Evolutionary conservation across 164 flowering plant species (phyloP).

Genomic region (Sextonia rubra): DNA sequence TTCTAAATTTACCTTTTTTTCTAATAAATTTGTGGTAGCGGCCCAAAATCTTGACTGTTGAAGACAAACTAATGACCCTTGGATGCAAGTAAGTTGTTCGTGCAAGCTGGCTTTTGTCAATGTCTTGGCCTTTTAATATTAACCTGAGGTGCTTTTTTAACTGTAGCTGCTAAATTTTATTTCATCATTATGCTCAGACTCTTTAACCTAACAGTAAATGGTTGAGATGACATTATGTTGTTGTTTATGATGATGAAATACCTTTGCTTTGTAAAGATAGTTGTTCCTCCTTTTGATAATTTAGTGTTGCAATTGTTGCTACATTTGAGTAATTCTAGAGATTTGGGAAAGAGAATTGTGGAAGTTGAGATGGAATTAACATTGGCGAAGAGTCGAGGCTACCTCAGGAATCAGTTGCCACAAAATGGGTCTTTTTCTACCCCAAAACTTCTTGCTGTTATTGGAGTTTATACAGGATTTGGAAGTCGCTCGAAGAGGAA

Average conservation of each 20-base stretch:
- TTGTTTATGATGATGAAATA: no score
- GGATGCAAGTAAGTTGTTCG: constrained; percentile 77
- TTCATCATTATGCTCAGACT: no score
- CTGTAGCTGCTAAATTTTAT: no score
- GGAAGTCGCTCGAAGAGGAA: constrained; percentile 83
- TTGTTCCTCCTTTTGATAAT: background rate
- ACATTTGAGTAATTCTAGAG: constrained; percentile 37
- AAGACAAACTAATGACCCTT: constrained; percentile 71
- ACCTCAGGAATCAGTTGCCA: constrained; percentile 46
- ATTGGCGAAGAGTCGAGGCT: constrained; percentile 88
- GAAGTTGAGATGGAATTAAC: constrained; percentile 97
- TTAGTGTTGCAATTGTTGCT: background rate
- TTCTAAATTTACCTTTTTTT: background rate
- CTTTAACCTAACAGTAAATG: no score
- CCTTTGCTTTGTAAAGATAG: no score
- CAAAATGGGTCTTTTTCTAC: constrained; percentile 44
- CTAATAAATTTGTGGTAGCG: constrained; percentile 36
- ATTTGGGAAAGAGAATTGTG: constrained; percentile 76
- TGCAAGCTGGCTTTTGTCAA: background rate
- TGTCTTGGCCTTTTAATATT: no score
- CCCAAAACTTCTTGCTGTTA: constrained; percentile 74
- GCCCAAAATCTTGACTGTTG: constrained; percentile 77
- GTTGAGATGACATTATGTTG: no score
- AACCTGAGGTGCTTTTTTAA: no score
- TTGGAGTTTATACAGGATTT: constrained; percentile 96